A percentile compares a stretch with the other conserved stretches of the same genome.
phyloP scores from a whole-genome alignment of 257 asterid genomes.

The Echites panduratus region DNA sequence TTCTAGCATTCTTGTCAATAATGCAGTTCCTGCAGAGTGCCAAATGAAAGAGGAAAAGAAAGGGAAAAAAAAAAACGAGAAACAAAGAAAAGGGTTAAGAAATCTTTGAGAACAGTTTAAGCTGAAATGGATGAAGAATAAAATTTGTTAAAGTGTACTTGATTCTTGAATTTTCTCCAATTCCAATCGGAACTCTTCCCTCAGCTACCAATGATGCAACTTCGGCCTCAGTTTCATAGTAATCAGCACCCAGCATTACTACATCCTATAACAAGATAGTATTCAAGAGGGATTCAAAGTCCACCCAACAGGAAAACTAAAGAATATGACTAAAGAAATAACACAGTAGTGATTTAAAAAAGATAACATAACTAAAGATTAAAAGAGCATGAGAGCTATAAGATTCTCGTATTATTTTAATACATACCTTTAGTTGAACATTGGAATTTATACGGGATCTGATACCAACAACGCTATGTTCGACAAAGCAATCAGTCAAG shows the following conservation, averaged over 20 bases:
- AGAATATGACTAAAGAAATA: neutral
- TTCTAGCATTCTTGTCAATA: constrained; percentile 89
- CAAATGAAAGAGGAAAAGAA: neutral
- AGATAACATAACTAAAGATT: neutral
- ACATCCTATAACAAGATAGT: constrained; percentile 53
- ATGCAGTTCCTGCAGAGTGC: constrained; percentile 65
- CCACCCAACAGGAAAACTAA: neutral
- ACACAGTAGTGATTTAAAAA: too few species aligned
- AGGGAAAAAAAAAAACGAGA: too few species aligned
- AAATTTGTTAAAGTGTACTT: constrained; percentile 34
- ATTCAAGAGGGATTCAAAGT: neutral
- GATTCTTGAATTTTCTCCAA: constrained; percentile 93
- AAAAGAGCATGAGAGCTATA: neutral
- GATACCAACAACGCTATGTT: constrained; percentile 88
- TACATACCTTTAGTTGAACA: constrained; percentile 58
- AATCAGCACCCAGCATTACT: constrained; percentile 96
- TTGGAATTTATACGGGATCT: constrained; percentile 85
- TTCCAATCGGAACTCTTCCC: constrained; percentile 85
- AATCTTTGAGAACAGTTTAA: neutral
- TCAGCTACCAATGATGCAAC: constrained; percentile 54
- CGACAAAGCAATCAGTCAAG: constrained; percentile 66
- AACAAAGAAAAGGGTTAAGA: neutral
- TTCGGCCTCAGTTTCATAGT: constrained; percentile 83
- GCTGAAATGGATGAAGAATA: constrained; percentile 3
- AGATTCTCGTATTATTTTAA: neutral